Percentiles rank a stretch among this genome's conserved stretches.
phyloP scores from a whole-genome alignment of 257 asterid genomes.

The Anisodus tanguticus region DNA sequence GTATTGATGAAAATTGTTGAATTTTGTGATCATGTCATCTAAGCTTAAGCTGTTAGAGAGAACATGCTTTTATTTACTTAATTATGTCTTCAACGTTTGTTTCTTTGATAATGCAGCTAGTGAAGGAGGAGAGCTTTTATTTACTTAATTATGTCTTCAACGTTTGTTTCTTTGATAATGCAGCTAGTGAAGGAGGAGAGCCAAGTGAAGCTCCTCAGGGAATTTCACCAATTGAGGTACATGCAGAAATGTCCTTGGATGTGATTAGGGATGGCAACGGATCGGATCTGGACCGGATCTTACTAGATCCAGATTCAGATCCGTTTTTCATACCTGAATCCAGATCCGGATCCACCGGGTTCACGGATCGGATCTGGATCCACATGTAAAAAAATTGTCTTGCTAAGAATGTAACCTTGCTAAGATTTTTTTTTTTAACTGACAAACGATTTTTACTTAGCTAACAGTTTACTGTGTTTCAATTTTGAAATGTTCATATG shows the following conservation, averaged over 20 bases:
- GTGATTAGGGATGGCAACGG: too few species aligned
- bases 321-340: too few species aligned
- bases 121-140: constrained; percentile 59
- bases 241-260: constrained; percentile 47
- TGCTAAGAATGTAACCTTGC: too few species aligned
- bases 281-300: too few species aligned
- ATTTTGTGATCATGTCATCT: background rate
- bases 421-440: too few species aligned
- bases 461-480: too few species aligned
- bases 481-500: too few species aligned
- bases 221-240: constrained; percentile 71
- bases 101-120: constrained; percentile 41
- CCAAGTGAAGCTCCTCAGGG: constrained; percentile 62
- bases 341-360: too few species aligned
- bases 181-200: constrained; percentile 69
- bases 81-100: background rate
- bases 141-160: background rate
- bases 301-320: too few species aligned
- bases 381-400: too few species aligned
- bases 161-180: background rate
- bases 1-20: background rate
- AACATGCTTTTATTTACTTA: background rate
- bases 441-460: too few species aligned
- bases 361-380: too few species aligned
- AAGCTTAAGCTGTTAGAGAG: background rate